Conservation (phyloP, 2,329 filamentous ascomycete genomes). For the Cordyceps fumosorosea region DNA sequence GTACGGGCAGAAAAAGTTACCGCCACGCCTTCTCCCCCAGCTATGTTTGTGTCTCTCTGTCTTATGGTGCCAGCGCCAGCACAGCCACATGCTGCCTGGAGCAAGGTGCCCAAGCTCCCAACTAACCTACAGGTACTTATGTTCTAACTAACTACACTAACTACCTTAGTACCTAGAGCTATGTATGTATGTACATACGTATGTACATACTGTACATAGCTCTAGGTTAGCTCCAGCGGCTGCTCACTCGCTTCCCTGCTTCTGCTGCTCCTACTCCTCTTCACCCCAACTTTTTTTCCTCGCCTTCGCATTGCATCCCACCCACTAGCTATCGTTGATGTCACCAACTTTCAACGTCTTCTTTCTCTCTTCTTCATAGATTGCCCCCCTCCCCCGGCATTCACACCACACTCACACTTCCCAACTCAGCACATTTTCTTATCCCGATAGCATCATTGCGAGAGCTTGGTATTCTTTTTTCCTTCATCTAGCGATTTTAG, state of each 20-base stretch:
- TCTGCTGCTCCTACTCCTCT: neutral
- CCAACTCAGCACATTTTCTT: neutral
- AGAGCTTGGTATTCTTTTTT: neutral
- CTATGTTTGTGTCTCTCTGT: neutral
- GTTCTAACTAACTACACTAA: no score
- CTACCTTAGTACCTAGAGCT: no score
- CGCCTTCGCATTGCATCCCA: neutral
- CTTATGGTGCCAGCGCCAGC: neutral
- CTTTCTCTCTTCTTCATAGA: neutral
- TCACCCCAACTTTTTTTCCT: neutral
- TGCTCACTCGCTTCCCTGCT: neutral
- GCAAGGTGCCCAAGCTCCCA: neutral
- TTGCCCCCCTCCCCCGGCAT: neutral
- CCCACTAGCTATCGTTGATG: constrained; percentile 1
- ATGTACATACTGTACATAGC: neutral
- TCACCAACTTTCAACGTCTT: neutral
- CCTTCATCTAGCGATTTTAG: neutral
- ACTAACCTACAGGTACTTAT: no score
- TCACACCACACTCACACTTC: neutral
- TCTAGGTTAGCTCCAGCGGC: neutral
- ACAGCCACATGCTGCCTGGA: neutral
- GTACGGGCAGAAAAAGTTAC: no score
- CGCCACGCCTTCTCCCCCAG: no score
- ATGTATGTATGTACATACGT: no score
- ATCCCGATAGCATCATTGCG: neutral